A percentile compares a stretch with the other conserved stretches of the same genome.
These are phyloP conservation scores for Ceratocystiopsis minuta DNA, from an alignment of 2,329 filamentous ascomycete species.

Conservation along the genomic window DNA sequence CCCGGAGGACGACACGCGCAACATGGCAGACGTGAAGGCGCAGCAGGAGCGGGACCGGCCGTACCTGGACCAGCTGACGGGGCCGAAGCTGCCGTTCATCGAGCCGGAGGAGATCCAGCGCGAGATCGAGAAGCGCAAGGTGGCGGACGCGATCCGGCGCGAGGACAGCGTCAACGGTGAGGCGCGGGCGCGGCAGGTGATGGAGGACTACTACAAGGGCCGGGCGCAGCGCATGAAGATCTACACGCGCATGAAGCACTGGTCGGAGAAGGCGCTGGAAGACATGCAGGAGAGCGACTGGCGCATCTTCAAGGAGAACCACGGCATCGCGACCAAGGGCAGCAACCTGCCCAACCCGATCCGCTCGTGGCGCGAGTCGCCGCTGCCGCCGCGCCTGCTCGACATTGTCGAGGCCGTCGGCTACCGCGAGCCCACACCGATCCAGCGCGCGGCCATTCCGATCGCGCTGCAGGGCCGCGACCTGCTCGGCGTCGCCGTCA, in stretches of 20 bases:
- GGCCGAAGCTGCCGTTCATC: slow-evolving; percentile 1
- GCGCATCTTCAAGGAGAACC: slow-evolving; percentile 99
- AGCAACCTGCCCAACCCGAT: slow-evolving; percentile 87
- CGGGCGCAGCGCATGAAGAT: slow-evolving; percentile 57
- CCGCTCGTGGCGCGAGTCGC: slow-evolving; percentile 81
- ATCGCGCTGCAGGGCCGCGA: slow-evolving; percentile 85
- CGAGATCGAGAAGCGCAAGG: slow-evolving; percentile 8
- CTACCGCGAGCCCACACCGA: slow-evolving; percentile 78
- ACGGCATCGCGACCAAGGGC: slow-evolving; percentile 89
- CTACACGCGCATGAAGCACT: slow-evolving; percentile 66
- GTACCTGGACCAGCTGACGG: slow-evolving; percentile 4
- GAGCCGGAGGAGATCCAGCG: slow-evolving; percentile 4
- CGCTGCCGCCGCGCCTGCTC: slow-evolving; percentile 57
- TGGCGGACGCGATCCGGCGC: slow-evolving; percentile 23
- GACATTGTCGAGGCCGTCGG: slow-evolving; percentile 71
- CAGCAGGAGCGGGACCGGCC: slow-evolving; percentile 58
- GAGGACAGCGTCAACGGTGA: slow-evolving; percentile 60
- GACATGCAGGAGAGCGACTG: slow-evolving; percentile 97
- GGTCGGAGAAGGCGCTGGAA: slow-evolving; percentile 80
- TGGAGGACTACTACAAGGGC: slow-evolving; percentile 69
- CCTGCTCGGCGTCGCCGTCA: slow-evolving; percentile 94
- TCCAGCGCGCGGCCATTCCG: slow-evolving; percentile 87
- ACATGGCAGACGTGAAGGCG: slow-evolving; percentile 7
- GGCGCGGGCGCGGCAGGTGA: slow-evolving; percentile 57
- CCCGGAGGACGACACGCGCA: slow-evolving; percentile 74